phyloP scores from a whole-genome alignment of 306 rosid genomes.

The Glycine latifolia region DNA sequence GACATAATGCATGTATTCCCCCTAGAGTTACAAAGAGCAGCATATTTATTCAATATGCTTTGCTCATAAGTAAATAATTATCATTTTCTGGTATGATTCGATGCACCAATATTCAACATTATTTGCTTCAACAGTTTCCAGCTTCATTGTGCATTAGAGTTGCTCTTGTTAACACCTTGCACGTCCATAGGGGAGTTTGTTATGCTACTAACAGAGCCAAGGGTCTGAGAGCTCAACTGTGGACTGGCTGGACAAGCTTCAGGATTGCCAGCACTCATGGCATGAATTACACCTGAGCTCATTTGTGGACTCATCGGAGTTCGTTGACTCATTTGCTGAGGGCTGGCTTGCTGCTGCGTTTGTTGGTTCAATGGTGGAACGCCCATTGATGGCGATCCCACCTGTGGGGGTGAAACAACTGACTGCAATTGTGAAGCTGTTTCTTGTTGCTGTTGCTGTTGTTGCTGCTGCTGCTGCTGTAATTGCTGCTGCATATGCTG shows the following conservation, averaged over 20 bases:
- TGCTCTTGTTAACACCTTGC: slow-evolving; percentile 92
- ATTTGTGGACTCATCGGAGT: slow-evolving; percentile 97
- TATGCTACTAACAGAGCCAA: slow-evolving; percentile 76
- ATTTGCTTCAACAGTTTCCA: slow-evolving; percentile 16
- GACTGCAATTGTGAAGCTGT: slow-evolving; percentile 76
- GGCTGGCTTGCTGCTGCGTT: slow-evolving; percentile 77
- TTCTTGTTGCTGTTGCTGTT: slow-evolving; percentile 71
- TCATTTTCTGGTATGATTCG: slow-evolving; percentile 42
- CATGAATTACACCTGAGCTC: slow-evolving; percentile 91
- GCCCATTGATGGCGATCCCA: slow-evolving; percentile 92
- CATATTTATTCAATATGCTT: slow-evolving; percentile 37
- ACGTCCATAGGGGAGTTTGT: slow-evolving; percentile 90
- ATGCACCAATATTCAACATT: not conserved
- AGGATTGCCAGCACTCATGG: slow-evolving; percentile 83
- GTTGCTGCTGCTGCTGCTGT: slow-evolving; percentile 66
- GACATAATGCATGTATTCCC: slow-evolving; percentile 23
- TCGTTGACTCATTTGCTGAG: slow-evolving; percentile 92
- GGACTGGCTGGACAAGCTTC: slow-evolving; percentile 97
- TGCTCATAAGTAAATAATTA: slow-evolving; percentile 35
- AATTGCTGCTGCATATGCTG: slow-evolving; percentile 43
- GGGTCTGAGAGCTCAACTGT: slow-evolving; percentile 95
- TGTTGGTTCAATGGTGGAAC: slow-evolving; percentile 80
- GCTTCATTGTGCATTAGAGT: slow-evolving; percentile 67
- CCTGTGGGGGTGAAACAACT: slow-evolving; percentile 86
- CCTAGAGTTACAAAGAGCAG: slow-evolving; percentile 30